Base-by-base conservation (phyloP, 2,329 filamentous ascomycete species). In the Aspergillus fumigatus region DNA sequence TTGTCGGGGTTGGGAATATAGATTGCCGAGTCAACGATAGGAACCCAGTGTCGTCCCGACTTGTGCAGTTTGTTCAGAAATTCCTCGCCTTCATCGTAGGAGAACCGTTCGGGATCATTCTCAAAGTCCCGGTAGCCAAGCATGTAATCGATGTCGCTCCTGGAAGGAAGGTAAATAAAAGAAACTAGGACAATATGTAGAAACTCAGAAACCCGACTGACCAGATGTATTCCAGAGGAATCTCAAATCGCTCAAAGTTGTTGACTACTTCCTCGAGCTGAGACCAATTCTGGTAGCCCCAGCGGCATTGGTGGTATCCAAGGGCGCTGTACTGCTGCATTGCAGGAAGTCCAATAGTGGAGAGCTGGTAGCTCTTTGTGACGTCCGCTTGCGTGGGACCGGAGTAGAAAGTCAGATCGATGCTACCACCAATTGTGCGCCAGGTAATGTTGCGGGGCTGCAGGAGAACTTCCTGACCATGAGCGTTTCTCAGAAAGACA, bases 291-390 rank as follows among this genome's bases (percentile, higher is more conserved):
- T 81, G 76, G 69, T 94, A 94, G 0, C 90, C 90, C 86, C 90
- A 94, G 57, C 89, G 82, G 65, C 89, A 93, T 69, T 95, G 90
- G 62, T 95, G 90, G 68, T 82, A 93, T 0, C 91, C 91, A 58
- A 95, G 84, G 0, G 87, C 85, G 80, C 85, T 93, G 75, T 94
- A 94, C 62, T 89, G 86, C 67, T 92, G 88, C 84, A 93, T 86
- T 0, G 86, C 86, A 1, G 90, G 89, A 4, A 89, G 75, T 0
- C 90, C 89, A 52, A 87, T 78, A 1, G 86, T 82, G 53, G 82
- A 85, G 55, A 76, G 72, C 60, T 89, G 86, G 68, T 93, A 94
- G 41, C 88, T 81, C 68, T 84, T 84, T 17, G 85, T 89, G 25
- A 92, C 85, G 11, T 87, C 82, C 6, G 82, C 79, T 56, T 87